These are phyloP conservation scores for Penicillium psychrosexuale DNA, from an alignment of 2,329 filamentous ascomycete species.

Conservation along the genomic window DNA sequence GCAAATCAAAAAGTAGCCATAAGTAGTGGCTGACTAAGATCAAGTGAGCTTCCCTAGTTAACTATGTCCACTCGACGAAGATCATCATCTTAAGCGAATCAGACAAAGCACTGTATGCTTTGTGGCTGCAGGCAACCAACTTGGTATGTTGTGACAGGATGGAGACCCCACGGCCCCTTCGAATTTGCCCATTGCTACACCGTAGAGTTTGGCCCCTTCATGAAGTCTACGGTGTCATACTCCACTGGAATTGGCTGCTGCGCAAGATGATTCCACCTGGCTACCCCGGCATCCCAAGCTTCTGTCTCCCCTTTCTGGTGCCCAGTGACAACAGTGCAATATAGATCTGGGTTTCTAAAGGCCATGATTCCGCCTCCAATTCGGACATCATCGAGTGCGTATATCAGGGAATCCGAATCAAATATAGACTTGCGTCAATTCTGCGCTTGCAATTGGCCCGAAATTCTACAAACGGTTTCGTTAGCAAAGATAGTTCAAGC, in stretches of 20 bases:
- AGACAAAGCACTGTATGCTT: not conserved
- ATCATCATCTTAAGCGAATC: not conserved
- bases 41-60: too few species aligned
- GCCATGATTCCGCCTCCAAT: not conserved
- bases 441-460: not conserved
- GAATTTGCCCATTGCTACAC: not conserved
- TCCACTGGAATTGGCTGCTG: not conserved
- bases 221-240: not conserved
- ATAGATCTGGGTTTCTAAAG: not conserved
- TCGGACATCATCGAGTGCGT: not conserved
- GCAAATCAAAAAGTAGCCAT: not conserved
- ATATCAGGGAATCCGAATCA: not conserved
- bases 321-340: too few species aligned
- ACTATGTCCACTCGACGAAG: not conserved
- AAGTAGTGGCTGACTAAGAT: not conserved
- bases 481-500: not conserved
- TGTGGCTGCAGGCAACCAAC: not conserved
- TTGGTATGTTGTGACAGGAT: not conserved
- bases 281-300: not conserved
- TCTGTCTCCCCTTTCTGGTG: too few species aligned
- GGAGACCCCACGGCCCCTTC: not conserved
- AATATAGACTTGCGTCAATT: not conserved
- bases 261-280: not conserved
- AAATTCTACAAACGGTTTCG: not conserved
- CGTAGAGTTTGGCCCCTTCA: too few species aligned